Percentiles rank a stretch among this genome's conserved stretches.
phyloP scores from a whole-genome alignment of 2,329 filamentous ascomycete genomes.

The Penicillium sp. region DNA sequence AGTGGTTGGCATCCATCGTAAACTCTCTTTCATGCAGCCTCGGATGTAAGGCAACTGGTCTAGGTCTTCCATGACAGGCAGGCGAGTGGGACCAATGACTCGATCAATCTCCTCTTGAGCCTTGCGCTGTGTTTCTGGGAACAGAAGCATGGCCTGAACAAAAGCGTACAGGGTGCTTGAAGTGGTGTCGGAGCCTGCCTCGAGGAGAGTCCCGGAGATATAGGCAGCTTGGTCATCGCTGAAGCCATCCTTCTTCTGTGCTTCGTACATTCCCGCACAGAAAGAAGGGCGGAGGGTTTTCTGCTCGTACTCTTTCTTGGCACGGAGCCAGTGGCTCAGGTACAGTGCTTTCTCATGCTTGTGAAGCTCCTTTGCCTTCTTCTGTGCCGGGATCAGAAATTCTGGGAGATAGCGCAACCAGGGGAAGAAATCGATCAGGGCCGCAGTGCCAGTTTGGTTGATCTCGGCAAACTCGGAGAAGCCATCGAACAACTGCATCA shows the following conservation, averaged over 20 bases:
- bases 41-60: conserved; percentile 29
- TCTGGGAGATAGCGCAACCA: conserved; percentile 44
- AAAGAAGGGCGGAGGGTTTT: too few relatives aligned
- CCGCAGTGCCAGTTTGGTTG: conserved; percentile 29
- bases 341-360: conserved; percentile 42
- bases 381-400: conserved; percentile 32
- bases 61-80: conserved; percentile 26
- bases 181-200: conserved; percentile 49
- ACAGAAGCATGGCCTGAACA: conserved; percentile 47
- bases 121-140: conserved; percentile 43
- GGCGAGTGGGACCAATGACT: conserved; percentile 1
- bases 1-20: conserved; percentile 30
- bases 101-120: conserved; percentile 39
- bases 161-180: conserved; percentile 45
- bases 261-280: conserved; percentile 17
- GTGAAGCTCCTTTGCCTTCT: conserved; percentile 42
- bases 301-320: conserved; percentile 27
- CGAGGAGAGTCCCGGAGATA: conserved; percentile 29
- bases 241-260: conserved; percentile 30
- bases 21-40: conserved; percentile 31
- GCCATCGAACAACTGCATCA: conserved; percentile 40
- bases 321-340: conserved; percentile 39
- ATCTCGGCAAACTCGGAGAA: too few relatives aligned
- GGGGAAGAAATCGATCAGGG: conserved; percentile 46
- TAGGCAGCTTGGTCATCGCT: conserved; percentile 33